Conservation (phyloP, 805 yeast species). For the Pichia nanzhaoensis region DNA sequence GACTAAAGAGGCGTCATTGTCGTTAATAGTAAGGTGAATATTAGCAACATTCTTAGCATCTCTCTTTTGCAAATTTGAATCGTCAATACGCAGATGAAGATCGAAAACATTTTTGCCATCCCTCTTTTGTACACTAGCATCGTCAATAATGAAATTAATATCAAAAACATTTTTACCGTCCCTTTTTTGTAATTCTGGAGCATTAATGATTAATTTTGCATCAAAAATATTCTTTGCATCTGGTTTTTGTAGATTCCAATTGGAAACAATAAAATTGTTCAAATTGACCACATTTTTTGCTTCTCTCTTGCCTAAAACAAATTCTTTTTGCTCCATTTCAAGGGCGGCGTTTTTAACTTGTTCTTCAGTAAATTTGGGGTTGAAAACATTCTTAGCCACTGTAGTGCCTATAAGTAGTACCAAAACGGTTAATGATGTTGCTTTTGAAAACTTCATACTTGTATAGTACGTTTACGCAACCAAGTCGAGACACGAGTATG, state of each 20-base stretch:
- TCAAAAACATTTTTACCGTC: constrained; percentile 13
- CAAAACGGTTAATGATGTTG: neutral
- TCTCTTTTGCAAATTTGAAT: constrained; percentile 14
- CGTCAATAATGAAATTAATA: constrained; percentile 15
- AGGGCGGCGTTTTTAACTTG: constrained; percentile 2
- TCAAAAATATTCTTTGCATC: constrained; percentile 16
- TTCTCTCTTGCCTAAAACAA: constrained; percentile 10
- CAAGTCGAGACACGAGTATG: too few relatives aligned
- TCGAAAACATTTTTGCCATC: constrained; percentile 13
- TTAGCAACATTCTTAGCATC: constrained; percentile 18
- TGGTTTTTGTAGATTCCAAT: constrained; percentile 12
- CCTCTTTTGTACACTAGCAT: constrained; percentile 12
- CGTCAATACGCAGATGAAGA: constrained; percentile 15
- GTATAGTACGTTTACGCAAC: too few relatives aligned
- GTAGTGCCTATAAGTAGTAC: neutral
- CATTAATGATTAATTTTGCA: constrained; percentile 12
- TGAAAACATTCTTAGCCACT: constrained; percentile 6
- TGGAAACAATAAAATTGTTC: constrained; percentile 13
- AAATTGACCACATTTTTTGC: constrained; percentile 14
- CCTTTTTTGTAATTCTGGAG: constrained; percentile 7
- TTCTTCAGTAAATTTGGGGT: constrained; percentile 5
- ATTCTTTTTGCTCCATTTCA: constrained; percentile 10
- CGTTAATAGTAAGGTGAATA: constrained; percentile 16
- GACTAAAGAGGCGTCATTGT: constrained; percentile 7
- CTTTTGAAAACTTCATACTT: constrained; percentile 2